These are phyloP conservation scores for Limnomonas spitsbergensis DNA, from an alignment of 139 green algal genomes.

Conservation along the genomic window DNA sequence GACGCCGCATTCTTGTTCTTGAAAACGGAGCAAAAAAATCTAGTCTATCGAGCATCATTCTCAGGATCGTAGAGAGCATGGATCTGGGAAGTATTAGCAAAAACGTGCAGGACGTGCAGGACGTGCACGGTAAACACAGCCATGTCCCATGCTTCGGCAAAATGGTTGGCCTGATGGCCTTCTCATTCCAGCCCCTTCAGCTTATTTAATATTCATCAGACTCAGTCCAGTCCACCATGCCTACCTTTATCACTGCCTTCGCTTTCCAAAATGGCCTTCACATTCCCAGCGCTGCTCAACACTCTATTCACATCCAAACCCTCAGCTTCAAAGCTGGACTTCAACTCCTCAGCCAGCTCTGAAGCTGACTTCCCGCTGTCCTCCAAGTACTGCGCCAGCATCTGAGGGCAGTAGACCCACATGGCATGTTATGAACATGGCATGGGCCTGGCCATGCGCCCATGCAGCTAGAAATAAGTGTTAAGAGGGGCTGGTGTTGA, in stretches of 20 bases:
- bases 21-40: no score
- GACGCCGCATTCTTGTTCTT: no score
- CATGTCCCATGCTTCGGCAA: no score
- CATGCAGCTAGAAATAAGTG: no score
- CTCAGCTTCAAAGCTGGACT: neutral
- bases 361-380: neutral
- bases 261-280: neutral
- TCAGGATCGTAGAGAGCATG: no score
- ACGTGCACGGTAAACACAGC: no score
- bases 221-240: no score
- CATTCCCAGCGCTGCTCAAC: neutral
- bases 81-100: neutral
- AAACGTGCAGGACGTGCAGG: neutral
- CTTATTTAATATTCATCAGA: neutral
- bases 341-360: neutral
- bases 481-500: no score
- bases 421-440: neutral
- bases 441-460: neutral
- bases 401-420: neutral
- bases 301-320: neutral
- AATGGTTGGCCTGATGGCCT: no score
- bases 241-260: neutral
- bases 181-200: no score
- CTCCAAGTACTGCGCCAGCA: neutral
- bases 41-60: no score